Percentiles rank a stretch among this genome's conserved stretches.
Evolutionary conservation across 2,329 filamentous ascomycete genomes (phyloP).

Genomic region (Aspergillus pseudonomiae): DNA sequence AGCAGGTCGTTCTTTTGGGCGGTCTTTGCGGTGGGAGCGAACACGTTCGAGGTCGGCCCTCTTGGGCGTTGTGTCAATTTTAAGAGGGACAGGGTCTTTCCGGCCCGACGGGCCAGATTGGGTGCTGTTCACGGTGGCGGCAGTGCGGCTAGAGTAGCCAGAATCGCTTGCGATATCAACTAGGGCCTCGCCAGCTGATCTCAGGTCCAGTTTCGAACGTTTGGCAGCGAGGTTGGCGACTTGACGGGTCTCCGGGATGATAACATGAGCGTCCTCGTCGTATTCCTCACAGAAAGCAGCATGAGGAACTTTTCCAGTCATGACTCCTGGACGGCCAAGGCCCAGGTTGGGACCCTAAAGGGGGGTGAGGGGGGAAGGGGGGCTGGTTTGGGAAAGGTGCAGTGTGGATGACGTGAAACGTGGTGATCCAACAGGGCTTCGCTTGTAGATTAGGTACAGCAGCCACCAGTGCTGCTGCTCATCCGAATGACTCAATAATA

Average conservation of each 20-base stretch:
- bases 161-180: slow-evolving; percentile 61
- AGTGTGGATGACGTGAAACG: slow-evolving; percentile 33
- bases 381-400: slow-evolving; percentile 25
- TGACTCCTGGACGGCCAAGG: slow-evolving; percentile 36
- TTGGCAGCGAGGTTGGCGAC: slow-evolving; percentile 56
- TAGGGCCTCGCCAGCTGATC: slow-evolving; percentile 36
- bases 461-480: slow-evolving; percentile 25
- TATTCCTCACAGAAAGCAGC: slow-evolving; percentile 53
- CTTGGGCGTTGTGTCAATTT: slow-evolving; percentile 39
- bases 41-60: slow-evolving; percentile 31
- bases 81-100: slow-evolving; percentile 41
- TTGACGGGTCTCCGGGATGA: slow-evolving; percentile 51
- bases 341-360: slow-evolving; percentile 30
- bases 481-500: slow-evolving; percentile 25
- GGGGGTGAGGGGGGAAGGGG: slow-evolving; percentile 17
- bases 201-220: slow-evolving; percentile 49
- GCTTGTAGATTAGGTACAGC: slow-evolving; percentile 23
- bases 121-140: slow-evolving; percentile 55
- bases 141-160: slow-evolving; percentile 64
- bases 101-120: slow-evolving; percentile 52
- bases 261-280: slow-evolving; percentile 48
- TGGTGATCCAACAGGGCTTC: slow-evolving; percentile 30
- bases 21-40: slow-evolving; percentile 36
- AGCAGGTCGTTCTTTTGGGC: slow-evolving; percentile 32
- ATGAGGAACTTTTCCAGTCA: slow-evolving; percentile 43